Conservation (phyloP, 192 early-diverging fungal genomes). For the Pecoramyces ruminantium region DNA sequence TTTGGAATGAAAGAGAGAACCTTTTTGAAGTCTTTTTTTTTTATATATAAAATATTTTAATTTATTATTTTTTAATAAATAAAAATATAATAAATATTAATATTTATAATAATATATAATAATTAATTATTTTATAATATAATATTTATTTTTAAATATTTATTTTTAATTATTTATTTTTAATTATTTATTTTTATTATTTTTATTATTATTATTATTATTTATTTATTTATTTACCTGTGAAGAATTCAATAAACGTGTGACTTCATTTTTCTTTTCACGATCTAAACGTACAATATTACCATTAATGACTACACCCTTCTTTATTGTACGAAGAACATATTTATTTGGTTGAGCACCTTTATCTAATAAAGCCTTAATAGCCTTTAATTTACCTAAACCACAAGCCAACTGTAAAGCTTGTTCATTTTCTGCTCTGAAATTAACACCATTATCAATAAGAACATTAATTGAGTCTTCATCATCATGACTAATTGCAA, state of each 20-base stretch:
- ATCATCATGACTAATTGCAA: background rate
- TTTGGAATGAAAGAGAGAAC: too few species aligned
- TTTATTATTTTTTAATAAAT: too few species aligned
- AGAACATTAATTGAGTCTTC: background rate
- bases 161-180: too few species aligned
- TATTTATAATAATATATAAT: too few species aligned
- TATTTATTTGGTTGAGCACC: background rate
- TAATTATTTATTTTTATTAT: background rate
- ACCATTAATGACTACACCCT: background rate
- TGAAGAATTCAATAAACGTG: background rate
- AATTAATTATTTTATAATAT: too few species aligned
- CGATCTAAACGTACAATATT: background rate
- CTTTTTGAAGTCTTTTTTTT: too few species aligned
- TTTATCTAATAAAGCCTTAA: background rate
- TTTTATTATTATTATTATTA: background rate
- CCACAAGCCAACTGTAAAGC: background rate
- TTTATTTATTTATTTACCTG: background rate
- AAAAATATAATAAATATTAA: too few species aligned
- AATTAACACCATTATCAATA: background rate
- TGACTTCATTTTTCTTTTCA: background rate
- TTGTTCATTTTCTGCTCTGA: background rate
- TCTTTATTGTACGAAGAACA: background rate
- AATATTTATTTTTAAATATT: too few species aligned
- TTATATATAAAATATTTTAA: too few species aligned
- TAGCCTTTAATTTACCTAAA: background rate